Conservation (phyloP, 1,139 yeast genomes). For the Ashbya aceris region DNA sequence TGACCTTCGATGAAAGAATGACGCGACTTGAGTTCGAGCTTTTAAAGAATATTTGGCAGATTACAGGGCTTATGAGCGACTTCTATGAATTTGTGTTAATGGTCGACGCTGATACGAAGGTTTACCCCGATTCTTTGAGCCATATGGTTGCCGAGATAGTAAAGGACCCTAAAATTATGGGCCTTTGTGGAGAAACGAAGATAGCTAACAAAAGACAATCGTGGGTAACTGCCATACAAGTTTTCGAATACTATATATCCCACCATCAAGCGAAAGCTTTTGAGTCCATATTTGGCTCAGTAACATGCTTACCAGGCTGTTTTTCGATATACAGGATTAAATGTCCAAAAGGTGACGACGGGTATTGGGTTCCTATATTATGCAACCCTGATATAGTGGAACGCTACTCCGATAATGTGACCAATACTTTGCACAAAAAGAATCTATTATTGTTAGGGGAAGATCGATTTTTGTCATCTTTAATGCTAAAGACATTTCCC, state of each 20-base stretch:
- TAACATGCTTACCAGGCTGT: slow-evolving; percentile 96
- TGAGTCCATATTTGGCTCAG: slow-evolving; percentile 94
- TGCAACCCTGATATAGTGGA: slow-evolving; percentile 97
- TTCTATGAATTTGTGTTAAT: slow-evolving; percentile 77
- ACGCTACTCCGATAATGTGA: slow-evolving; percentile 82
- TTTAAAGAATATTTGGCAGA: slow-evolving; percentile 67
- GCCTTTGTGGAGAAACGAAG: slow-evolving; percentile 94
- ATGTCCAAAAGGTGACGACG: slow-evolving; percentile 82
- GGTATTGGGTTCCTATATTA: slow-evolving; percentile 93
- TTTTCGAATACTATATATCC: slow-evolving; percentile 89
- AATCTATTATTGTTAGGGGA: slow-evolving; percentile 86
- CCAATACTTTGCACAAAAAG: slow-evolving; percentile 82
- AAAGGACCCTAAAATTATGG: slow-evolving; percentile 84
- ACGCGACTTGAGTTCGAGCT: slow-evolving; percentile 84
- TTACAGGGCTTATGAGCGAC: slow-evolving; percentile 84
- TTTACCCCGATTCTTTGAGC: slow-evolving; percentile 80
- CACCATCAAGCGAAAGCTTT: slow-evolving; percentile 96
- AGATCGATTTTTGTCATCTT: slow-evolving; percentile 79
- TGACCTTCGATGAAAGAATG: slow-evolving; percentile 95
- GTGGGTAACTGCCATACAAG: slow-evolving; percentile 95
- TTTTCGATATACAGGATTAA: slow-evolving; percentile 93
- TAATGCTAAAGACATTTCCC: slow-evolving; percentile 90
- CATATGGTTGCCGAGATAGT: slow-evolving; percentile 95
- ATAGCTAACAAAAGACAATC: slow-evolving; percentile 77
- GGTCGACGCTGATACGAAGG: slow-evolving; percentile 97